Percentiles rank a stretch among this genome's conserved stretches.
Evolutionary conservation across 177 flowering plant species (phyloP).

Genomic region (Telopea speciosissima): DNA sequence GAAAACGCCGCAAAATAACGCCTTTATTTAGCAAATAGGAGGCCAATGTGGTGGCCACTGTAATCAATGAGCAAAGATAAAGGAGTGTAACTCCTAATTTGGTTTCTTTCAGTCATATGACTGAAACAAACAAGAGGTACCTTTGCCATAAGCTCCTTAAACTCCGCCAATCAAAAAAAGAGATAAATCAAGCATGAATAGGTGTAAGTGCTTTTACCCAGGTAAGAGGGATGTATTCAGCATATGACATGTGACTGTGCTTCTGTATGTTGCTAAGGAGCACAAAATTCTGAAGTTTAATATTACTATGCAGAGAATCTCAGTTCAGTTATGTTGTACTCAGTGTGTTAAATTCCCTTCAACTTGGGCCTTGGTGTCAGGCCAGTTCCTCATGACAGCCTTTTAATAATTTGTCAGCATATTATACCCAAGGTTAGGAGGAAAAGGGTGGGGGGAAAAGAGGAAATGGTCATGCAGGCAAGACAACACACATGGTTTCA

Average conservation of each 20-base stretch:
- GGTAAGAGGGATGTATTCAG: neutral
- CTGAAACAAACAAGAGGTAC: neutral
- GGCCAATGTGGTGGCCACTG: neutral
- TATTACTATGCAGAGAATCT: neutral
- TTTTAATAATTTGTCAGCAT: neutral
- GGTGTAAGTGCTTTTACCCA: neutral
- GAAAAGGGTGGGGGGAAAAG: too few relatives aligned
- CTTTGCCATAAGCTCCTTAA: neutral
- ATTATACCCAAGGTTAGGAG: neutral
- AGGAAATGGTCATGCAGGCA: neutral
- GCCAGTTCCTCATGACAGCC: neutral
- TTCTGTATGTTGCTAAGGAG: neutral
- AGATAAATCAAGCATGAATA: neutral
- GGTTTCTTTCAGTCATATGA: neutral
- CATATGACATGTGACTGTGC: neutral
- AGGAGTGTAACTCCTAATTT: neutral
- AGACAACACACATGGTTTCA: neutral
- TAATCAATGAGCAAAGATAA: neutral
- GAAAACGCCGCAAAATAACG: neutral
- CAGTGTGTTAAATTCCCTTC: neutral
- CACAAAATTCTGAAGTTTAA: too few relatives aligned
- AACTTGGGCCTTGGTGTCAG: neutral
- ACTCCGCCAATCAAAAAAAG: neutral
- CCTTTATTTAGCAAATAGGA: neutral
- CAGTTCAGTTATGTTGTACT: neutral